Evolutionary conservation across 169 alveolate genomes (phyloP).

Genomic region (Cryptosporidium tyzzeri): DNA sequence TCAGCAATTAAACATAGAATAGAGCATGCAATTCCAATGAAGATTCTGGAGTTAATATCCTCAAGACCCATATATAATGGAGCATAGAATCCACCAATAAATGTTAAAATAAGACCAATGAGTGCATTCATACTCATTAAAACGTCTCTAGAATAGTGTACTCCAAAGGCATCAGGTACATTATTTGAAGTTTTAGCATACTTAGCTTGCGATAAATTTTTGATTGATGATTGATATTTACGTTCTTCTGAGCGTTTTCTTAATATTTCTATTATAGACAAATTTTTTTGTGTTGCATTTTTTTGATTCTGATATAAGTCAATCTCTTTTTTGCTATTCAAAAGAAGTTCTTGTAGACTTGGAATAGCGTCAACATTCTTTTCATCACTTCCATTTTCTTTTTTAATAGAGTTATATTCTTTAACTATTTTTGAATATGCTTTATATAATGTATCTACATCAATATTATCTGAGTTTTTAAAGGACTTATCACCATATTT

Average conservation of each 20-base stretch:
- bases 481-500: constrained; percentile 18
- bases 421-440: constrained; percentile 27
- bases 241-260: constrained; percentile 74
- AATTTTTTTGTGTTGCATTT: background rate
- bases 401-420: constrained; percentile 3
- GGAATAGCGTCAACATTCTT: constrained; percentile 18
- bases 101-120: constrained; percentile 65
- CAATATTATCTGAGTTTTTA: constrained; percentile 35
- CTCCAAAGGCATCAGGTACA: constrained; percentile 67
- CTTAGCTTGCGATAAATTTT: constrained; percentile 54
- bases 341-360: constrained; percentile 56
- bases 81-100: constrained; percentile 73
- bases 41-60: constrained; percentile 47
- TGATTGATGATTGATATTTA: constrained; percentile 37
- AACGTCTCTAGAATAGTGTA: constrained; percentile 57
- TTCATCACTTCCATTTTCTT: background rate
- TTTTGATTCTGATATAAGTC: background rate
- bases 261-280: constrained; percentile 44
- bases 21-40: constrained; percentile 69
- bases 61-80: constrained; percentile 58
- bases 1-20: constrained; percentile 63
- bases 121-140: constrained; percentile 69
- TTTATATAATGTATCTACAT: constrained; percentile 56
- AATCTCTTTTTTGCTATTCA: constrained; percentile 41
- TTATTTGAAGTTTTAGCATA: background rate